Evolutionary conservation across 495 filamentous ascomycete genomes (phyloP).

Genomic region (Lasiosphaeria ovina): DNA sequence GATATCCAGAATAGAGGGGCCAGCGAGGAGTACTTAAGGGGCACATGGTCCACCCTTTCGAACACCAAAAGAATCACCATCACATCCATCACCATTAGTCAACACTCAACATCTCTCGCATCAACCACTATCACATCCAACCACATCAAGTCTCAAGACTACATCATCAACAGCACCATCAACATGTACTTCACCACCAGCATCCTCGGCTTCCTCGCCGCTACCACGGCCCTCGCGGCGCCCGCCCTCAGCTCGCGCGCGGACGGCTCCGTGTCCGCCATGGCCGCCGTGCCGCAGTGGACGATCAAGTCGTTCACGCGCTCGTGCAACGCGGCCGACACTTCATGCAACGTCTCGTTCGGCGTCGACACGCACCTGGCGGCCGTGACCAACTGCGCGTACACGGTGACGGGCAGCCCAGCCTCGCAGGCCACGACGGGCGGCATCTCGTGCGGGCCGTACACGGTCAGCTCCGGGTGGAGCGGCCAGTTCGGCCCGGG

Average conservation of each 20-base stretch:
- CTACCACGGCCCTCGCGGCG: constrained; percentile 27
- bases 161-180: background rate
- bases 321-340: constrained; percentile 46
- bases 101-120: background rate
- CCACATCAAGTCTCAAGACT: background rate
- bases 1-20: too few species aligned
- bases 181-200: constrained; percentile 49
- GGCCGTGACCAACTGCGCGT: constrained; percentile 34
- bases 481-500: constrained; percentile 53
- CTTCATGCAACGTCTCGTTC: constrained; percentile 49
- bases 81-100: background rate
- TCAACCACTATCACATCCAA: background rate
- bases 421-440: constrained; percentile 43
- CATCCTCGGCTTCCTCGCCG: constrained; percentile 39
- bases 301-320: constrained; percentile 49
- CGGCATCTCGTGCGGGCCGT: constrained; percentile 45
- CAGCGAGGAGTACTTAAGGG: too few species aligned
- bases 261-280: constrained; percentile 40
- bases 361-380: constrained; percentile 45
- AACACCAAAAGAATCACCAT: too few species aligned
- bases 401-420: constrained; percentile 39
- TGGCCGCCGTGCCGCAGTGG: constrained; percentile 44
- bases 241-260: constrained; percentile 35
- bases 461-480: constrained; percentile 53
- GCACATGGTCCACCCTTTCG: too few species aligned